Evolutionary conservation across 345 rosid species (phyloP).

Genomic region (Brassica juncea): DNA sequence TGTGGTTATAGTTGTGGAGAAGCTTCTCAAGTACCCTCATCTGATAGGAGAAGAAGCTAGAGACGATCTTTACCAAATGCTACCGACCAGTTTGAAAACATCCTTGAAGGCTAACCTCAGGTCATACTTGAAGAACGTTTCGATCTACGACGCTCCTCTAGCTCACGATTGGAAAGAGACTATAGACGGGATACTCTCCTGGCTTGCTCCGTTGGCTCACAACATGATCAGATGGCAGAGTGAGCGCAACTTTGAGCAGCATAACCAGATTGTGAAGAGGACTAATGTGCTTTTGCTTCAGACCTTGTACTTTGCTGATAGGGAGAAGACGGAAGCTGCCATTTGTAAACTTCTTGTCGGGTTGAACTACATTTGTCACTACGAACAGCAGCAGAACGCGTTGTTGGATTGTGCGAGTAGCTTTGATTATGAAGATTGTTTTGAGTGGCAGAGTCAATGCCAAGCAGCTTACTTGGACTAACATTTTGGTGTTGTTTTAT

Average conservation of each 20-base stretch:
- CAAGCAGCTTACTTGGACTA: slow-evolving; percentile 39
- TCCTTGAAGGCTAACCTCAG: slow-evolving; percentile 65
- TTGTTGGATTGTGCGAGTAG: slow-evolving; percentile 90
- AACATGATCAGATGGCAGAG: slow-evolving; percentile 97
- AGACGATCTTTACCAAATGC: slow-evolving; percentile 92
- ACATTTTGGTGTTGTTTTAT: slow-evolving; percentile 30
- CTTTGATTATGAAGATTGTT: slow-evolving; percentile 89
- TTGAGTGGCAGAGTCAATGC: slow-evolving; percentile 86
- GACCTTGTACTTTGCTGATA: slow-evolving; percentile 85
- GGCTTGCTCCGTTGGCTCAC: slow-evolving; percentile 96
- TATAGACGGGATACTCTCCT: slow-evolving; percentile 63
- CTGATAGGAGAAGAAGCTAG: slow-evolving; percentile 94
- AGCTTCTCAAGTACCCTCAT: slow-evolving; percentile 87
- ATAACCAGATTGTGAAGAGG: slow-evolving; percentile 67
- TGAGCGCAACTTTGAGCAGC: slow-evolving; percentile 91
- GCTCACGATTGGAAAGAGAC: slow-evolving; percentile 96
- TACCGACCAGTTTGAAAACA: slow-evolving; percentile 77
- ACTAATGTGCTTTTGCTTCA: slow-evolving; percentile 85
- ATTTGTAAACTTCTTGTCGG: slow-evolving; percentile 87
- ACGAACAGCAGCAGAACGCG: slow-evolving; percentile 87
- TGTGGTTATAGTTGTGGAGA: slow-evolving; percentile 82
- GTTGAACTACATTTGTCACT: slow-evolving; percentile 90
- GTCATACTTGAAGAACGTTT: slow-evolving; percentile 73
- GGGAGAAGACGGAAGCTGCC: slow-evolving; percentile 77
- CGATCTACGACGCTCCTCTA: slow-evolving; percentile 87